These are phyloP conservation scores for Arthromyces matolae DNA, from an alignment of 768 basidiomycete species.

Conservation along the genomic window DNA sequence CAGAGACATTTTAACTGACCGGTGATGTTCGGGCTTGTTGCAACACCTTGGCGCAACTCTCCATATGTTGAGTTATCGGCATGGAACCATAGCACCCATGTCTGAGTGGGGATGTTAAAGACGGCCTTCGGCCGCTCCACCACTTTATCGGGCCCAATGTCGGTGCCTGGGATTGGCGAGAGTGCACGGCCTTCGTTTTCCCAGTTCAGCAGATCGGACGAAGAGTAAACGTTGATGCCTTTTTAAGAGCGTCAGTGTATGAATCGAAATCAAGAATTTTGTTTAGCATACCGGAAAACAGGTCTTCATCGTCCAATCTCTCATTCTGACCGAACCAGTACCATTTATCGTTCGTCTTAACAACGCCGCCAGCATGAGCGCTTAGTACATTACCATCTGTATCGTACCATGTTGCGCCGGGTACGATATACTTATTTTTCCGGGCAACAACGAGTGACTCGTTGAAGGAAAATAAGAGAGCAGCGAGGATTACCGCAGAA, in stretches of 20 bases:
- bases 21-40: slow-evolving; percentile 25
- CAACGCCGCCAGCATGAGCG: slow-evolving; percentile 25
- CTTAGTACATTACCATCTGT: slow-evolving; percentile 22
- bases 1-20: slow-evolving; percentile 10
- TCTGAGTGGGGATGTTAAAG: slow-evolving; percentile 19
- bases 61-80: slow-evolving; percentile 27
- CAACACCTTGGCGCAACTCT: slow-evolving; percentile 23
- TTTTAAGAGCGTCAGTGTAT: too few relatives aligned
- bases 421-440: slow-evolving; percentile 24
- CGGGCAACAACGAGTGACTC: too few relatives aligned
- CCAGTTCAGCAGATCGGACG: slow-evolving; percentile 26
- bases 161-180: slow-evolving; percentile 23
- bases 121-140: slow-evolving; percentile 25
- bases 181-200: slow-evolving; percentile 24
- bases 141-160: slow-evolving; percentile 23
- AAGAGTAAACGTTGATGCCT: slow-evolving; percentile 25
- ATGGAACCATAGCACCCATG: slow-evolving; percentile 29
- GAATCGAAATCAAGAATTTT: too few relatives aligned
- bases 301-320: too few relatives aligned
- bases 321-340: slow-evolving; percentile 31
- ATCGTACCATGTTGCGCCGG: slow-evolving; percentile 28
- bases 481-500: too few relatives aligned
- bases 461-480: too few relatives aligned
- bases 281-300: too few relatives aligned
- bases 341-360: slow-evolving; percentile 21